Percentiles rank a stretch among this genome's conserved stretches.
Evolutionary conservation across 129 eudicot genomes (phyloP).

Genomic region (Tanacetum coccineum): DNA sequence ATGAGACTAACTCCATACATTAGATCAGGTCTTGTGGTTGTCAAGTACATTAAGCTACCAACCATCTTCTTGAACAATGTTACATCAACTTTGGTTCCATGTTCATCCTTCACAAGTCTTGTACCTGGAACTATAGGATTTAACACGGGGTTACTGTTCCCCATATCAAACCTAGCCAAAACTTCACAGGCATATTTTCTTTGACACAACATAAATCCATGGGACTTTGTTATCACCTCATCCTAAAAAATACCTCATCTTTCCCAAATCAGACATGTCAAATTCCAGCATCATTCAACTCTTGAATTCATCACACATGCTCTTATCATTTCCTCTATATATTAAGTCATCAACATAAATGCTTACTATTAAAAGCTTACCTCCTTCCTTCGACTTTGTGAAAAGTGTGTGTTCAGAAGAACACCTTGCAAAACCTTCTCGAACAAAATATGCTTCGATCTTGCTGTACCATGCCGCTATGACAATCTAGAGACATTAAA

Average conservation of each 20-base stretch:
- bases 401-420: neutral
- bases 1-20: conserved; percentile 11
- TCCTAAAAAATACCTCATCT: conserved; percentile 1
- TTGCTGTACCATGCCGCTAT: conserved; percentile 3
- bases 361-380: neutral
- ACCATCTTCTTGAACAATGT: conserved; percentile 11
- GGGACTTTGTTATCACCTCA: neutral
- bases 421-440: neutral
- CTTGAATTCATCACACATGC: conserved; percentile 3
- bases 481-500: no score
- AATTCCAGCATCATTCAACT: conserved; percentile 1
- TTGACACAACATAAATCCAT: conserved; percentile 5
- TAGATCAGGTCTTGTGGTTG: conserved; percentile 1
- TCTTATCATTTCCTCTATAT: neutral
- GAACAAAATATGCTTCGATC: neutral
- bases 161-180: neutral
- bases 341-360: conserved; percentile 10
- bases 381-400: neutral
- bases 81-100: conserved; percentile 1
- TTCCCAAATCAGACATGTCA: neutral
- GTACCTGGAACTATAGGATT: conserved; percentile 10
- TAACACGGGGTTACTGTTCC: neutral
- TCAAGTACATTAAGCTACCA: conserved; percentile 12
- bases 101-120: neutral
- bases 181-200: conserved; percentile 6